phyloP scores from a whole-genome alignment of 306 rosid species.

The Abrus precatorius region DNA sequence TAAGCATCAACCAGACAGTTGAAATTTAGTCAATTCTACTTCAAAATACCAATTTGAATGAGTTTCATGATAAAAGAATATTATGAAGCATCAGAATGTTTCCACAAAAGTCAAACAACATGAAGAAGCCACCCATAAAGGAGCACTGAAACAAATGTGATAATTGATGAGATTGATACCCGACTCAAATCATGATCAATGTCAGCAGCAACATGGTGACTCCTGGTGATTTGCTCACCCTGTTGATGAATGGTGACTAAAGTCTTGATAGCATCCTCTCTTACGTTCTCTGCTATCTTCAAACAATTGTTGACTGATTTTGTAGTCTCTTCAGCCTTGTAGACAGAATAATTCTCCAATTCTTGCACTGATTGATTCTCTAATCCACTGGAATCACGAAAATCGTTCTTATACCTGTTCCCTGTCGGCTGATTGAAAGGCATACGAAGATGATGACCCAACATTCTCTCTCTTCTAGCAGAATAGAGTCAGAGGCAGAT shows the following conservation, averaged over 20 bases:
- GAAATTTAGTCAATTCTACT: conserved; percentile 42
- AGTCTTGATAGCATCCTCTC: conserved; percentile 91
- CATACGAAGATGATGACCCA: conserved; percentile 56
- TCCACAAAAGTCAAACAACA: conserved; percentile 5
- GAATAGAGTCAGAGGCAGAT: conserved; percentile 12
- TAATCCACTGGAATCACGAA: conserved; percentile 81
- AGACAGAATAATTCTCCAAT: conserved; percentile 80
- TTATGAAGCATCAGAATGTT: conserved; percentile 15
- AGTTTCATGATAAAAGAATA: conserved; percentile 20
- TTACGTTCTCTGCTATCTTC: conserved; percentile 91
- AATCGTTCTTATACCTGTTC: conserved; percentile 78
- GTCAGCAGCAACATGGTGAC: conserved; percentile 85
- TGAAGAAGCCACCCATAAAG: conserved; percentile 31
- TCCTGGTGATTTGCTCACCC: conserved; percentile 93
- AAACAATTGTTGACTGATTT: conserved; percentile 77
- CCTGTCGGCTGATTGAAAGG: conserved; percentile 55
- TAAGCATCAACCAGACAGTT: conserved; percentile 37
- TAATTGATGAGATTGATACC: conserved; percentile 61
- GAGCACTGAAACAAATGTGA: conserved; percentile 30
- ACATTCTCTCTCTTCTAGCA: conserved; percentile 60
- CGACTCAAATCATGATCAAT: conserved; percentile 91
- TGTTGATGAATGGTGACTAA: conserved; percentile 87
- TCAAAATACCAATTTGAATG: conserved; percentile 9
- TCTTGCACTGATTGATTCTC: conserved; percentile 92
- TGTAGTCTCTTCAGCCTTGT: conserved; percentile 94